These are phyloP conservation scores for Lentinula aciculospora DNA, from an alignment of 768 basidiomycete species.

Conservation along the genomic window DNA sequence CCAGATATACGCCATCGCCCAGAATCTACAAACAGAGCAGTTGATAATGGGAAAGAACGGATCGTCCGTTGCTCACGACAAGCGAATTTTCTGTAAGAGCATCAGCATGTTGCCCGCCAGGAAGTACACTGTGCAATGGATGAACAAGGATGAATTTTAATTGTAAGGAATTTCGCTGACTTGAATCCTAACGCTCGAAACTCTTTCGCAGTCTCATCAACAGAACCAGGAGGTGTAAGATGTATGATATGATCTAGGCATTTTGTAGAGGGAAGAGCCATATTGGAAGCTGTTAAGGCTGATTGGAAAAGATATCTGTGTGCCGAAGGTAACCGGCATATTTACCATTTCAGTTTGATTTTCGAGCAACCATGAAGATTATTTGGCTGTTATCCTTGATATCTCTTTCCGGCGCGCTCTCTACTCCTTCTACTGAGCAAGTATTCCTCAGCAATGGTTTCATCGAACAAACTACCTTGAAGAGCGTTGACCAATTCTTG, in stretches of 20 bases:
- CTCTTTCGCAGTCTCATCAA: slow-evolving; percentile 41
- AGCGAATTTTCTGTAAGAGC: slow-evolving; percentile 64
- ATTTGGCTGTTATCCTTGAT: slow-evolving; percentile 27
- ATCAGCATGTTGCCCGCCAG: slow-evolving; percentile 60
- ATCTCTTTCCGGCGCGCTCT: slow-evolving; percentile 25
- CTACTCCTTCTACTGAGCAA: slow-evolving; percentile 35
- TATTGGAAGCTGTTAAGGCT: not conserved
- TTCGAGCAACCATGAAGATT: slow-evolving; percentile 31
- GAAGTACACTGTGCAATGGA: slow-evolving; percentile 53
- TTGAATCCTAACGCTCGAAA: slow-evolving; percentile 63
- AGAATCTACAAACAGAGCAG: slow-evolving; percentile 32
- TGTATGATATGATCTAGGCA: slow-evolving; percentile 65
- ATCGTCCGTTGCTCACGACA: slow-evolving; percentile 33
- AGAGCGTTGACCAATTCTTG: slow-evolving; percentile 26
- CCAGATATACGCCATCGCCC: slow-evolving; percentile 56
- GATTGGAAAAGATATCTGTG: too few species aligned
- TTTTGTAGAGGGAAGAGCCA: not conserved
- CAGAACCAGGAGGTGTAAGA: slow-evolving; percentile 58
- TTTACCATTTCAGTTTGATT: not conserved
- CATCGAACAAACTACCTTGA: slow-evolving; percentile 10
- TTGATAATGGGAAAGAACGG: not conserved
- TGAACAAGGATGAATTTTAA: not conserved
- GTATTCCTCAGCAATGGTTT: slow-evolving; percentile 31
- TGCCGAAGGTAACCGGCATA: not conserved
- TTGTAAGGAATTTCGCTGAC: slow-evolving; percentile 27